These are phyloP conservation scores for Kodamaea kakaduensis DNA, from an alignment of 805 yeast species.

Conservation along the genomic window DNA sequence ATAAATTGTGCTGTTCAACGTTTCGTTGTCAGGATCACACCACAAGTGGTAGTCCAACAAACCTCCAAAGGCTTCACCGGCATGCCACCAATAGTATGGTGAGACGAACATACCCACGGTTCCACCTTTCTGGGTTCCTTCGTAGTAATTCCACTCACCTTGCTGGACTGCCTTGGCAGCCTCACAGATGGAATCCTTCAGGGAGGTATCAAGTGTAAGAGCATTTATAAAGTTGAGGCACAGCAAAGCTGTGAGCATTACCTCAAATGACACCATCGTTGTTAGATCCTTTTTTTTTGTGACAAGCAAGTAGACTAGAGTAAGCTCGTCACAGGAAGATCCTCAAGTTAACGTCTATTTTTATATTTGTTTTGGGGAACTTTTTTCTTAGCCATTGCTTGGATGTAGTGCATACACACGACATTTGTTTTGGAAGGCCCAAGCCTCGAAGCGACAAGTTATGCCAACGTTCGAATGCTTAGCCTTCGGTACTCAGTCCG, in stretches of 20 bases:
- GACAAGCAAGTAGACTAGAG: neutral
- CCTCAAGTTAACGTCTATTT: neutral
- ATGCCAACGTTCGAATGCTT: too few relatives aligned
- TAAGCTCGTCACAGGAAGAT: neutral
- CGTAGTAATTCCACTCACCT: constrained; percentile 46
- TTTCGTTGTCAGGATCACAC: constrained; percentile 33
- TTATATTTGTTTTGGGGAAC: neutral
- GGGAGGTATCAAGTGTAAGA: constrained; percentile 33
- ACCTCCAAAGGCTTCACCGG: constrained; percentile 50
- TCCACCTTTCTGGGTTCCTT: constrained; percentile 40
- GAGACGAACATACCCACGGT: constrained; percentile 42
- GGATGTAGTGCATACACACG: neutral
- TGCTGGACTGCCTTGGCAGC: constrained; percentile 33
- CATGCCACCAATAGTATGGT: constrained; percentile 53
- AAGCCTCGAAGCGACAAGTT: too few relatives aligned
- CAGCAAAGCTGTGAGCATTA: constrained; percentile 7
- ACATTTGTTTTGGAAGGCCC: too few relatives aligned
- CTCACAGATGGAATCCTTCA: constrained; percentile 36
- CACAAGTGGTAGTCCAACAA: constrained; percentile 37
- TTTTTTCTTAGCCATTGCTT: constrained; percentile 3
- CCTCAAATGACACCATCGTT: constrained; percentile 6
- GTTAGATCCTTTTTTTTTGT: neutral
- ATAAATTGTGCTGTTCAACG: constrained; percentile 25
- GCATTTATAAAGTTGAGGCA: constrained; percentile 2
- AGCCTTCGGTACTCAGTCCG: too few relatives aligned